phyloP scores from a whole-genome alignment of 305 asterid species.

The Fraxinus albicans region DNA sequence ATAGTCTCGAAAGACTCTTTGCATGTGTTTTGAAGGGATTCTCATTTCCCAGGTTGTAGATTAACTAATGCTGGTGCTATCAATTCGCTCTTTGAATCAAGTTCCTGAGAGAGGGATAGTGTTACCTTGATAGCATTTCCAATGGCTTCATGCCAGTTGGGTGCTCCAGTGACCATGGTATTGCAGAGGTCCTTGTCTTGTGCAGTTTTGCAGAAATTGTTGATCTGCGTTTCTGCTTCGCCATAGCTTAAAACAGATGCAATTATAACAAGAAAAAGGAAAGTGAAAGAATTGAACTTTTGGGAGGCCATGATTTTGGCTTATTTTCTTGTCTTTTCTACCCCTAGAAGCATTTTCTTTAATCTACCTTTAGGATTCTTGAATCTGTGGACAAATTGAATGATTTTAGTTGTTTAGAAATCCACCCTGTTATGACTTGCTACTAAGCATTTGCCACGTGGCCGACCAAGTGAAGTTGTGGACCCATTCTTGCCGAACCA shows the following conservation, averaged over 20 bases:
- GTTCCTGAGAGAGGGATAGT: background rate
- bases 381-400: background rate
- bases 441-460: too few relatives aligned
- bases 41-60: background rate
- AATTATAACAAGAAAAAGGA: slow-evolving; percentile 15
- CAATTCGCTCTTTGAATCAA: background rate
- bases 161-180: slow-evolving; percentile 24
- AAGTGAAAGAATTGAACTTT: slow-evolving; percentile 18
- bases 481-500: too few relatives aligned
- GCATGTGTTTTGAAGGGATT: slow-evolving; percentile 10
- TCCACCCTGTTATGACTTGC: too few relatives aligned
- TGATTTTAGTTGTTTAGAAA: background rate
- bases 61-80: background rate
- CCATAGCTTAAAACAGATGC: background rate
- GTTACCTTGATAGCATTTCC: slow-evolving; percentile 2
- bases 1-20: background rate
- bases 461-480: too few relatives aligned
- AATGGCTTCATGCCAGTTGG: slow-evolving; percentile 17
- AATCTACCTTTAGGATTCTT: background rate
- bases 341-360: background rate
- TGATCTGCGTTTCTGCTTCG: background rate
- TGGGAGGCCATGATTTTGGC: slow-evolving; percentile 7
- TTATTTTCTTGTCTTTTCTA: background rate
- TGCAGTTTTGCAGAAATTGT: slow-evolving; percentile 15
- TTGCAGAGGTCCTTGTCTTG: slow-evolving; percentile 23